phyloP scores from a whole-genome alignment of 139 green algal species.

The Chlorella sp. region DNA sequence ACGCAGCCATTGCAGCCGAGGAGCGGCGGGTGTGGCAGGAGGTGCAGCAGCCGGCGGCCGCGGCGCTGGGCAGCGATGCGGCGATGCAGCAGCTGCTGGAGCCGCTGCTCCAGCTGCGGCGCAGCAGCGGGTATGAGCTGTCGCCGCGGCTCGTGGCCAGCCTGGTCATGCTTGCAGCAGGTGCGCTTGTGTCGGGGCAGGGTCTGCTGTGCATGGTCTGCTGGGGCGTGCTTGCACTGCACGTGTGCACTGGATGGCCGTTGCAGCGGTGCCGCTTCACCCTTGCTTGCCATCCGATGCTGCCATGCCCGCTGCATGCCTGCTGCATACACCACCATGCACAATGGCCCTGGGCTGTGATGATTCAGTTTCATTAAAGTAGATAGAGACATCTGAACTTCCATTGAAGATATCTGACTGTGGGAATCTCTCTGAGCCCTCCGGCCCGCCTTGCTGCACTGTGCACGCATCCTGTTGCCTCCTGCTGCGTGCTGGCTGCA shows the following conservation, averaged over 20 bases:
- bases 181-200: not conserved
- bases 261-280: no score
- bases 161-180: constrained; percentile 31
- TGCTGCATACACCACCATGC: not conserved
- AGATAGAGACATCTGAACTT: constrained; percentile 45
- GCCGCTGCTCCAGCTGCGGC: constrained; percentile 8
- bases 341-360: not conserved
- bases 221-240: not conserved
- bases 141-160: constrained; percentile 19
- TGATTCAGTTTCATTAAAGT: constrained; percentile 22
- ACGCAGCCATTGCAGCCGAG: not conserved
- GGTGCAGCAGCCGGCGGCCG: constrained; percentile 11
- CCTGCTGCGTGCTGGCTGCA: no score
- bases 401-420: constrained; percentile 32
- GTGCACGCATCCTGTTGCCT: no score
- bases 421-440: constrained; percentile 49
- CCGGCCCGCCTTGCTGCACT: not conserved
- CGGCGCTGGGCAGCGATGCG: not conserved
- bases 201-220: not conserved
- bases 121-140: not conserved
- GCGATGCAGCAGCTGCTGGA: constrained; percentile 6
- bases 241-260: not conserved
- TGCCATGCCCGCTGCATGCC: not conserved
- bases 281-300: not conserved
- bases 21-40: constrained; percentile 25